Conservation (phyloP, 257 asterid genomes). For the Penstemon eatonii region DNA sequence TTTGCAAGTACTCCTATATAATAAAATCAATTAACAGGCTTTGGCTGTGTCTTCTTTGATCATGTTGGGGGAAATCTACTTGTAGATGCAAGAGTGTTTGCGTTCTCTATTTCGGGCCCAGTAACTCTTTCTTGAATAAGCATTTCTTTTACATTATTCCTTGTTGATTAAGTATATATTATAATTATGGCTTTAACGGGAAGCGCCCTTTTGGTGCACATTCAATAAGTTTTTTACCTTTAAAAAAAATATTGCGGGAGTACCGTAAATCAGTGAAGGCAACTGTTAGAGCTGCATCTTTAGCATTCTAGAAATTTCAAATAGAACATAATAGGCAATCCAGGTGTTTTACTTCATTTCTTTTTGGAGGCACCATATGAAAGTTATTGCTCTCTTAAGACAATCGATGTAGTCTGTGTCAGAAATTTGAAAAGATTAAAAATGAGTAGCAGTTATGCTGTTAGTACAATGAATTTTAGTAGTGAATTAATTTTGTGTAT, state of each 20-base stretch:
- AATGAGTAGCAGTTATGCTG: slow-evolving; percentile 7
- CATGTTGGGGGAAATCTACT: neutral
- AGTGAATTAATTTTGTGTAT: slow-evolving; percentile 18
- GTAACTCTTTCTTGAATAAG: neutral
- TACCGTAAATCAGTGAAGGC: slow-evolving; percentile 8
- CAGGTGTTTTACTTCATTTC: slow-evolving; percentile 13
- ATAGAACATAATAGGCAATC: slow-evolving; percentile 4
- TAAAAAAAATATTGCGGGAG: neutral
- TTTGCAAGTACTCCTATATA: neutral
- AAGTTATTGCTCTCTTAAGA: slow-evolving; percentile 6
- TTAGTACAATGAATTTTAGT: slow-evolving; percentile 14
- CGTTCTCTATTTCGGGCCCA: neutral
- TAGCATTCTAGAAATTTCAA: neutral
- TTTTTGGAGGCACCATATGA: neutral
- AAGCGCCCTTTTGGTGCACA: neutral
- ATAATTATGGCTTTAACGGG: neutral
- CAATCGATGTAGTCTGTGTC: slow-evolving; percentile 8
- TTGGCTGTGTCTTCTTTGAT: neutral
- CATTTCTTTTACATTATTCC: neutral
- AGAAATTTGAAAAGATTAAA: neutral
- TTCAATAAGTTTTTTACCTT: neutral
- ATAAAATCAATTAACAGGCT: neutral
- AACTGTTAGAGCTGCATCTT: slow-evolving; percentile 18
- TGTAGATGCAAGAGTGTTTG: neutral
- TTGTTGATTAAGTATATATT: too few relatives aligned